Evolutionary conservation across 768 basidiomycete genomes (phyloP).

Genomic region (Naganishia friedmannii): DNA sequence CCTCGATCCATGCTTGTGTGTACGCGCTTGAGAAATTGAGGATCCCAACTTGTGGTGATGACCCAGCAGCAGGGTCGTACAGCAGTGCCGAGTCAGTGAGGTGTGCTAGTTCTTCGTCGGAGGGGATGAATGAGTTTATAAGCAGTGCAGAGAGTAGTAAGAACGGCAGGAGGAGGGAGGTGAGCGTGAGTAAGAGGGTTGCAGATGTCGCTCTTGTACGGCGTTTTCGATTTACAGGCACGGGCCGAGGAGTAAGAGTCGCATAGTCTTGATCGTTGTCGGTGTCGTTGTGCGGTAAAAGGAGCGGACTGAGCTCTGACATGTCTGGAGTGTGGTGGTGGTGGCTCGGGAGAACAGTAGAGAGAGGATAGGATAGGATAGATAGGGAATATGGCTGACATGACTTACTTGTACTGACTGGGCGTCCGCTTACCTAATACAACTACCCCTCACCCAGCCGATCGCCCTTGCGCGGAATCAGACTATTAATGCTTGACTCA

Average conservation of each 20-base stretch:
- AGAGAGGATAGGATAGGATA: too few species aligned
- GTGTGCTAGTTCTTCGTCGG: slow-evolving; percentile 35
- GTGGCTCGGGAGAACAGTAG: too few species aligned
- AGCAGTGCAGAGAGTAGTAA: slow-evolving; percentile 40
- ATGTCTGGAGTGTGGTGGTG: too few species aligned
- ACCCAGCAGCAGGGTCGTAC: slow-evolving; percentile 37
- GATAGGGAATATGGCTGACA: too few species aligned
- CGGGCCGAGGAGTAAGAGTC: background rate
- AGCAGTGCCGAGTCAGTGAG: slow-evolving; percentile 39
- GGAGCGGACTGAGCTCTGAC: too few species aligned
- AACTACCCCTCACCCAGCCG: too few species aligned
- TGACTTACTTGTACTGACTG: too few species aligned
- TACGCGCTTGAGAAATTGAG: slow-evolving; percentile 44
- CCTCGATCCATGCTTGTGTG: slow-evolving; percentile 41
- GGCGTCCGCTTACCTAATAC: too few species aligned
- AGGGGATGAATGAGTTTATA: slow-evolving; percentile 42
- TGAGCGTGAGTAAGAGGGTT: slow-evolving; percentile 32
- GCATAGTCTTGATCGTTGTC: background rate
- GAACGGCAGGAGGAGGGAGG: slow-evolving; percentile 36
- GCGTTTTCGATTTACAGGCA: background rate
- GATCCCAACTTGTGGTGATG: slow-evolving; percentile 36
- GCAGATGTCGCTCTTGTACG: slow-evolving; percentile 1
- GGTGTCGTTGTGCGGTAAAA: too few species aligned
- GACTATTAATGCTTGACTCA: background rate
- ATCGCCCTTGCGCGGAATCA: background rate